Base-by-base conservation (phyloP, 2,329 filamentous ascomycete genomes). In the Beauveria brongniartii region DNA sequence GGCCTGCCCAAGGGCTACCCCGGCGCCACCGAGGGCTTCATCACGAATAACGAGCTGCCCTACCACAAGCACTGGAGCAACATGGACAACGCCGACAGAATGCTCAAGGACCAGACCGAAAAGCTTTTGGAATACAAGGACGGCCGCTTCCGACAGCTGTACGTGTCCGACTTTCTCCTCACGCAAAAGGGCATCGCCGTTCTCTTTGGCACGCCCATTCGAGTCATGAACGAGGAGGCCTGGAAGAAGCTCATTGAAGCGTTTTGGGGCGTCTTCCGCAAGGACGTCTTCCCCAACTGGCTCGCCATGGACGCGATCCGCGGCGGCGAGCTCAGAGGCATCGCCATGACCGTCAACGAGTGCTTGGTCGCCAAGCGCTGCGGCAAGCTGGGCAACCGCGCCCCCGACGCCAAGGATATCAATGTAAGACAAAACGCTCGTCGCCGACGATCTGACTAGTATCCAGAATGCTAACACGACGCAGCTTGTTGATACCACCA, bases 201-300 rank as follows among this genome's bases (percentile, higher is more conserved):
- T 5, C 3, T 64, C 20, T 7, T 61, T 1, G 50, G 63, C 9
- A 5, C 20, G 0, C 43, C 55, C 50, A 61, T 71, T 50, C 60
- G 58, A 20, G 24, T 61, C 0, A 51, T 68, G 44, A 64, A 64
- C 28, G 12, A 55, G 8, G 14, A 16, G 2, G 61, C 67, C 12
- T 71, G 69, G 68, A 52, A 48, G 7, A 43, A 61, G 9, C 61
- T 71, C 53, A 69, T 65, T 56, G 16, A 52, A 8, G 55, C 65
- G 9, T 47, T 70, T 22, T 74, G 71, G 70, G 51, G 61, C 1
- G 58, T 22, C 4, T 55, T 70, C 5, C 67, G 63, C 1, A 65
- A 64, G 43, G 10, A 62, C 10, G 53, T 55, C 10, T 74, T 72
- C 51, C 71, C 72, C 9, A 74, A 71, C 61, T 73, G 71, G 71